Conservation (phyloP, 2,329 filamentous ascomycete genomes). For the Cladorrhinum sp. region DNA sequence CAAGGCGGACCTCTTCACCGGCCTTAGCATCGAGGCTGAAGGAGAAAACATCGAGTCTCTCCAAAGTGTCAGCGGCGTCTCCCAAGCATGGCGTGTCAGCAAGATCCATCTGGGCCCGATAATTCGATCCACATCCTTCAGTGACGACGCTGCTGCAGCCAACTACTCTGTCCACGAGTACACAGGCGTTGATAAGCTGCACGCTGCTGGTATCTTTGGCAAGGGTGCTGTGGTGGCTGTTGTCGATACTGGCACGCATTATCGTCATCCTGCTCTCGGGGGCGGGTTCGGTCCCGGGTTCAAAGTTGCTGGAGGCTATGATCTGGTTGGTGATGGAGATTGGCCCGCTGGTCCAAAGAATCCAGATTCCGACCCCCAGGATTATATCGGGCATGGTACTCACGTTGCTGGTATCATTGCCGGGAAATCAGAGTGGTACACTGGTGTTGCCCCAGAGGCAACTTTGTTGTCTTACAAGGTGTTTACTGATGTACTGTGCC, state of each 20-base stretch:
- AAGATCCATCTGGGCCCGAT: slow-evolving; percentile 23
- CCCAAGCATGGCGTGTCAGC: slow-evolving; percentile 27
- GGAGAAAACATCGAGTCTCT: slow-evolving; percentile 24
- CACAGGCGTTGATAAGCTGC: slow-evolving; percentile 13
- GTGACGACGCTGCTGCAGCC: slow-evolving; percentile 20
- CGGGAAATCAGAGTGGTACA: slow-evolving; percentile 35
- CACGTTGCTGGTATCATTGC: slow-evolving; percentile 49
- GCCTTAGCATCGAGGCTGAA: slow-evolving; percentile 23
- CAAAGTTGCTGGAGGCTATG: slow-evolving; percentile 41
- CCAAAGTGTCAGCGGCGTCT: slow-evolving; percentile 13
- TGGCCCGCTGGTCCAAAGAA: slow-evolving; percentile 4
- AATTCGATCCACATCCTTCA: slow-evolving; percentile 13
- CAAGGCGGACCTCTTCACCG: slow-evolving; percentile 24
- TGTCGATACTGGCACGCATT: slow-evolving; percentile 22
- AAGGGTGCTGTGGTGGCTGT: slow-evolving; percentile 16
- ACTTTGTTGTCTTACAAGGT: slow-evolving; percentile 44
- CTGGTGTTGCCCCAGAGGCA: slow-evolving; percentile 45
- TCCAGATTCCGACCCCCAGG: slow-evolving; percentile 35
- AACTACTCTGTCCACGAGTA: slow-evolving; percentile 20
- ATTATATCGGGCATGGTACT: slow-evolving; percentile 40
- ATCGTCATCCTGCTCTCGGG: slow-evolving; percentile 31
- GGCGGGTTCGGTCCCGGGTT: slow-evolving; percentile 45
- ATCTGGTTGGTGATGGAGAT: slow-evolving; percentile 38
- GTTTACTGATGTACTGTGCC: slow-evolving; percentile 29
- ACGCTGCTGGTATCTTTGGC: slow-evolving; percentile 10